phyloP scores from a whole-genome alignment of 257 asterid genomes.

The Gentiana straminea region DNA sequence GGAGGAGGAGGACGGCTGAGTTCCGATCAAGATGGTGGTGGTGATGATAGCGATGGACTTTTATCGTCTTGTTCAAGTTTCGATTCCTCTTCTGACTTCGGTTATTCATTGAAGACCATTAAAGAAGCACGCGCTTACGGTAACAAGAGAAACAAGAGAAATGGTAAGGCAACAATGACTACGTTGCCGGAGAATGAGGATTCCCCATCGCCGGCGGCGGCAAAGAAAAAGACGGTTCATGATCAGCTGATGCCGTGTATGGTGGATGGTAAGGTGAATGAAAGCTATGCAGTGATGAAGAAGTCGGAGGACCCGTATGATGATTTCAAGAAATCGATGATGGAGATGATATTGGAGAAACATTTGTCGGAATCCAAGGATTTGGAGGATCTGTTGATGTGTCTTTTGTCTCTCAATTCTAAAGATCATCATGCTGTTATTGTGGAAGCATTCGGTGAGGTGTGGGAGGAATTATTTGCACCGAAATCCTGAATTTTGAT shows the following conservation, averaged over 20 bases:
- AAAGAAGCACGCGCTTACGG: constrained; percentile 6
- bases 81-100: constrained; percentile 18
- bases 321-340: constrained; percentile 82
- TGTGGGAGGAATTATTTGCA: constrained; percentile 39
- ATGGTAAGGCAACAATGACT: constrained; percentile 2
- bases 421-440: constrained; percentile 50
- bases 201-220: constrained; percentile 1
- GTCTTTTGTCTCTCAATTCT: constrained; percentile 60
- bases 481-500: neutral
- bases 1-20: constrained; percentile 4
- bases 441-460: constrained; percentile 51
- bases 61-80: constrained; percentile 29
- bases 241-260: constrained; percentile 17
- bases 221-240: constrained; percentile 6
- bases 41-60: constrained; percentile 16
- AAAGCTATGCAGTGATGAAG: constrained; percentile 60
- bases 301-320: constrained; percentile 52
- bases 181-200: neutral
- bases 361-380: constrained; percentile 48
- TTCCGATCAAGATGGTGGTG: constrained; percentile 11
- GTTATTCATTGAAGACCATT: constrained; percentile 2
- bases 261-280: constrained; percentile 26
- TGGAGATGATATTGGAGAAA: constrained; percentile 65
- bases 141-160: constrained; percentile 12
- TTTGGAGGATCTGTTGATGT: constrained; percentile 55